Evolutionary conservation across 139 green algal genomes (phyloP), one percentile per base, ranked within the genome.

Genomic region (Eudorina sp.): DNA sequence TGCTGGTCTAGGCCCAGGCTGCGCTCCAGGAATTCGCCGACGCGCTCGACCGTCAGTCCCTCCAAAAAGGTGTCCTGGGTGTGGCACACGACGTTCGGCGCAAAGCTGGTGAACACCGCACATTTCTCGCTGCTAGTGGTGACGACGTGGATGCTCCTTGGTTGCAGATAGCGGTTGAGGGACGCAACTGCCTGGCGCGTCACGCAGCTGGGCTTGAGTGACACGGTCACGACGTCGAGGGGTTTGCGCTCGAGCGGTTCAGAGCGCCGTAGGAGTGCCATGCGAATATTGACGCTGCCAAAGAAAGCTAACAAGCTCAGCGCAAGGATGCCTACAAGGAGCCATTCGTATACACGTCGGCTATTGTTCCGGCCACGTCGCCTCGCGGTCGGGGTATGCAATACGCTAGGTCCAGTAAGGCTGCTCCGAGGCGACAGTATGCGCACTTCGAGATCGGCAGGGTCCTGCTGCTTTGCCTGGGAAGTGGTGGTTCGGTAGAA

Each of bases 181-280:
- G 66, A 62, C n/a, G 43, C 43, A 14, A 93, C 77, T 0, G 90
- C 83, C 31, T 80, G 36, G 53, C 85, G 62, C 16, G 58, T 93
- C 0, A 93, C 84, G 58, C 90, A 93, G 40, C 75, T 90, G 9
- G 90, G 90, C 69, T 93, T 93, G 13, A 93, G 68, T 1, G 77
- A 79, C 25, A 88, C 76, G 1, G 70, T 74, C 34, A 90, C 85
- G 2, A 90, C 73, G 51, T 90, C 85, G 25, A 90, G 66, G 4
- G 74, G 62, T 6, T n/a, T 5, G 18, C 21, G 16, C 3, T 55
- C 48, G 25, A 13, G 27, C 38, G 36, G 48, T 9, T 43, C 5
- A 18, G 31, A 55, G 1, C 72, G 43, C 48, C n/a, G n/a, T n/a
- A 58, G 34, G 13, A 18, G 14, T 3, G 38, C 31, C 38, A 88